phyloP scores from a whole-genome alignment of 2,329 filamentous ascomycete genomes.

The Fusarium albidum region DNA sequence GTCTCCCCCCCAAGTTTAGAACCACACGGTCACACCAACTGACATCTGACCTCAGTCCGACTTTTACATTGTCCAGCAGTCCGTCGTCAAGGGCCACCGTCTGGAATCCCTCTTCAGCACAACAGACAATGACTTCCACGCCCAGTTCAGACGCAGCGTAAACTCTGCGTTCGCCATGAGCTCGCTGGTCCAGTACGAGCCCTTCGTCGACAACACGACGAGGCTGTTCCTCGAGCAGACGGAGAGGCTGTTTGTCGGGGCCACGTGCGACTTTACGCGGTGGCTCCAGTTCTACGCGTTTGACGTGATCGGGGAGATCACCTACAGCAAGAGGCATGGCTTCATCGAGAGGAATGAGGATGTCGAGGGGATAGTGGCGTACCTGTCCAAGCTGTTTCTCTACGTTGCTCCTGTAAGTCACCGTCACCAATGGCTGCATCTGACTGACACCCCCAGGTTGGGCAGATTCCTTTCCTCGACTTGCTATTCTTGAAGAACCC shows the following conservation, averaged over 20 bases:
- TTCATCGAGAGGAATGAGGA: slow-evolving; percentile 80
- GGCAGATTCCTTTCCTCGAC: slow-evolving; percentile 79
- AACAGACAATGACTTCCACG: slow-evolving; percentile 77
- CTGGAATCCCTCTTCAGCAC: slow-evolving; percentile 81
- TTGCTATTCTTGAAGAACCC: slow-evolving; percentile 78
- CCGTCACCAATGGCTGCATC: fast-evolving
- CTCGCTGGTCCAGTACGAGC: slow-evolving; percentile 79
- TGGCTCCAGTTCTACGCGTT: slow-evolving; percentile 87
- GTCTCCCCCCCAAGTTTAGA: slow-evolving; percentile 1
- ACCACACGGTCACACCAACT: too few relatives aligned
- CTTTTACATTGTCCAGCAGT: slow-evolving; percentile 83
- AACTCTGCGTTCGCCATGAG: slow-evolving; percentile 83
- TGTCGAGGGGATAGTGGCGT: slow-evolving; percentile 76
- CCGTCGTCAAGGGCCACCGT: slow-evolving; percentile 71
- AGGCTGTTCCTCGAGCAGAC: slow-evolving; percentile 74
- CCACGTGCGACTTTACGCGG: slow-evolving; percentile 67
- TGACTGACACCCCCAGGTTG: slow-evolving; percentile 58
- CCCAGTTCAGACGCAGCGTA: slow-evolving; percentile 76
- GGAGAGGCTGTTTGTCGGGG: slow-evolving; percentile 59
- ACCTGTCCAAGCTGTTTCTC: slow-evolving; percentile 70
- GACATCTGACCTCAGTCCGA: too few relatives aligned
- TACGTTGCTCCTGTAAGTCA: slow-evolving; percentile 72
- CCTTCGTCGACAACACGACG: slow-evolving; percentile 79
- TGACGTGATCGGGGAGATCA: slow-evolving; percentile 81
- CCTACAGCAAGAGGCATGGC: slow-evolving; percentile 77